Base-by-base conservation (phyloP, 1,284 basidiomycete genomes). In the Sporisorium sorghi region DNA sequence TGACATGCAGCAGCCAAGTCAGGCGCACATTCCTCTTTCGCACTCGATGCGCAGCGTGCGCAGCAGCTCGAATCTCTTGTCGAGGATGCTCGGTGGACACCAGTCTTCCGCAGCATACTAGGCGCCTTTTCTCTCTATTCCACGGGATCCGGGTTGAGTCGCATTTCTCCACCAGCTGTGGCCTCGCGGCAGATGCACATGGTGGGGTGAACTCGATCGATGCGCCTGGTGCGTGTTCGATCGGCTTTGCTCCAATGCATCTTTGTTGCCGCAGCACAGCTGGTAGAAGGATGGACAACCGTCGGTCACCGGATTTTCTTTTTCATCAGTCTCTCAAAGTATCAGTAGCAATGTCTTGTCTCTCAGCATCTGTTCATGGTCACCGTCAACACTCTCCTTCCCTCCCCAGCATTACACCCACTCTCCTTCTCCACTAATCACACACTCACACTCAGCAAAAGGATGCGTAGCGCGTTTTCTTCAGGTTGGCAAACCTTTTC, bases 71-170 rank as follows among this genome's bases (percentile, higher is more conserved):
- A 81, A 78, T 51, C 64, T 78, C 12, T 49, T 81, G 24, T 69
- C 79, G 21, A 66, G 78, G 23, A 79, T 81, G 76, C 73, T 80
- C 52, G 74, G 77, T 35, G 71, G 61, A 43, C 58, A 76, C 58
- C 63, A 64, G 60, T 59, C 75, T 30, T 61, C 71, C 17, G 51
- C 71, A 43, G 61, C 66, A n/a, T 76, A 73, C 60, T 72, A 68
- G 19, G 30, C 28, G 37, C 44, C 49, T 33, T 21, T 49, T 61
- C 14, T 53, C 40, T 23, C 58, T 54, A 42, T n/a, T 59, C 71
- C 57, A 66, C 52, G 55, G 62, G 60, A 53, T 70, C 55, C 54
- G 73, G 62, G 46, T 60, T 48, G 62, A 70, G 58, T 44, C 67
- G 48, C 57, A 69, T 48, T 39, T 26, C 50, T 53, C 58, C 11